phyloP scores from a whole-genome alignment of 768 basidiomycete species.

The Tulasnella sp. region DNA sequence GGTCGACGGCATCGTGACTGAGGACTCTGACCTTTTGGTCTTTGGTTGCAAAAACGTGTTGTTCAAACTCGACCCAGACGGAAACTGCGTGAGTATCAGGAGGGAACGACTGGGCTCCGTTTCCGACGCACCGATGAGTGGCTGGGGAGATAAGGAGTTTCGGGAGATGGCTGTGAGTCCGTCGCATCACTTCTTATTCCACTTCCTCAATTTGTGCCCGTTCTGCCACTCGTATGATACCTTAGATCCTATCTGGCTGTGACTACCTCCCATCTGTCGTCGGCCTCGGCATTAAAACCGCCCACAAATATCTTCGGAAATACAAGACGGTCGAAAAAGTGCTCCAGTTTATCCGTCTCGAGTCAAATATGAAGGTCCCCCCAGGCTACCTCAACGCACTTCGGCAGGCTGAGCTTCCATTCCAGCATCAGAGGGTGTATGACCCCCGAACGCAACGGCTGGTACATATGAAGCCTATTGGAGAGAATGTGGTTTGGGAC shows the following conservation, averaged over 20 bases:
- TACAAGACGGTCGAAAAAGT: slow-evolving; percentile 81
- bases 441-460: slow-evolving; percentile 56
- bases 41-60: slow-evolving; percentile 90
- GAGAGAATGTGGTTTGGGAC: slow-evolving; percentile 44
- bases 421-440: slow-evolving; percentile 87
- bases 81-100: slow-evolving; percentile 31
- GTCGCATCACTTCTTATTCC: too few species aligned
- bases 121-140: slow-evolving; percentile 62
- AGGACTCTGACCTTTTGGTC: slow-evolving; percentile 95
- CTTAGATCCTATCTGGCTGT: slow-evolving; percentile 76
- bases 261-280: slow-evolving; percentile 86
- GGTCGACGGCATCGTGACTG: slow-evolving; percentile 88
- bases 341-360: slow-evolving; percentile 59
- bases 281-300: slow-evolving; percentile 91
- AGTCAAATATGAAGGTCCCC: slow-evolving; percentile 79
- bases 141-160: slow-evolving; percentile 87
- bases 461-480: slow-evolving; percentile 55
- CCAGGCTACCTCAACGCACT: slow-evolving; percentile 64
- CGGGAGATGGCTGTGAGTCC: slow-evolving; percentile 69
- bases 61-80: slow-evolving; percentile 75
- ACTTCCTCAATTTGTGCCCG: background rate
- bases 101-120: slow-evolving; percentile 31
- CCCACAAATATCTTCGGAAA: slow-evolving; percentile 68
- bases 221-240: too few species aligned
- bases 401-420: slow-evolving; percentile 78